Base-by-base conservation (phyloP, 2,329 filamentous ascomycete species). In the Atkinsonella hypoxylon region DNA sequence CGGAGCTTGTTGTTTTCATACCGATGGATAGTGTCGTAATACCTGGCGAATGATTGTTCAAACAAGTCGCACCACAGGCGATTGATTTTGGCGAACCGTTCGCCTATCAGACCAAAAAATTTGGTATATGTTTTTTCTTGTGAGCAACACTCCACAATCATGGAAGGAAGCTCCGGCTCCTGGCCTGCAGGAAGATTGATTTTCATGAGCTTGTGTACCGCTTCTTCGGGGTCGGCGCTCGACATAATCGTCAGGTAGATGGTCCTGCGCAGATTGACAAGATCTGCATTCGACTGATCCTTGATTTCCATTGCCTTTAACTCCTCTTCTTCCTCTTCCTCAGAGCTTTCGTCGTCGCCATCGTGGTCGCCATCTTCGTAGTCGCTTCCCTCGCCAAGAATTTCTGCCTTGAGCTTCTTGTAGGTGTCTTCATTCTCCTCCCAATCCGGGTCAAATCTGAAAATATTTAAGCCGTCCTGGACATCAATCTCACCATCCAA, bases 191-290 rank as follows among this genome's bases (percentile, higher is more conserved):
- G 93, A 10, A 98, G 76, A 56, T 87, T 88, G 64, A 98, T 83
- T 69, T 89, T 90, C 82, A 97, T 93, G 57, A 98, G 76, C 71
- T 97, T 98, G 74, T 98, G 93, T 53, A 89, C 90, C 53, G 87
- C 89, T 79, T 98, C 93, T 70, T 98, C 93, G 51, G 95, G 94
- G 53, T 94, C 89, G 58, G 93, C 88, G 61, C 87, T 93, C 39
- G 88, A 95, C 87, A 95, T 95, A 66, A 98, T 95, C 11, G 91
- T 98, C 55, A 98, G 76, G 67, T 98, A 98, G 59, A 97, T 98
- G 7, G 88, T 95, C 61, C 89, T 81, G 53, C 93, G 85, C 47
- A 98, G 74, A 63, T 94, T 95, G 64, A 97, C 89, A 13, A 98
- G 77, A 65, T 98, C 90, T 0, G 90, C 90, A 62, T 98, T 98